phyloP scores from a whole-genome alignment of 305 asterid species.

The Fraxinus sp. region DNA sequence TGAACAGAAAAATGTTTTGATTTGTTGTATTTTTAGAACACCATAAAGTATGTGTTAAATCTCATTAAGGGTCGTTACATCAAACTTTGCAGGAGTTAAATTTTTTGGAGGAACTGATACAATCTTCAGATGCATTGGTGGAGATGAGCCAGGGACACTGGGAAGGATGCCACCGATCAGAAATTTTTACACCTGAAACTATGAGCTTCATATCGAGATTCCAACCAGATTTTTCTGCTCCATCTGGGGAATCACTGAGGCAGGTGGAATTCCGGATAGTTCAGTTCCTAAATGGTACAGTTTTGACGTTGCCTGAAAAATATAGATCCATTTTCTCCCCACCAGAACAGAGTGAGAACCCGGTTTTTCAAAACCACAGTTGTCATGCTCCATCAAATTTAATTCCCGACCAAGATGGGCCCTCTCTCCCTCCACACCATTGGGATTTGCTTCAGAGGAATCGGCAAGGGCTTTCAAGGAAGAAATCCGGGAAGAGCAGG shows the following conservation, averaged over 20 bases:
- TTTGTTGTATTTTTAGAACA: neutral
- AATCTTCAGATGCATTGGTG: constrained; percentile 66
- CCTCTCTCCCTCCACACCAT: constrained; percentile 44
- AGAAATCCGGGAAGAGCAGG: constrained; percentile 92
- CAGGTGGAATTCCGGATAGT: constrained; percentile 95
- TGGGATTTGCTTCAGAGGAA: constrained; percentile 65
- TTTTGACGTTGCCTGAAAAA: constrained; percentile 70
- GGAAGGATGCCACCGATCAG: constrained; percentile 92
- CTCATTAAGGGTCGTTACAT: constrained; percentile 9
- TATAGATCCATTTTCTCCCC: constrained; percentile 72
- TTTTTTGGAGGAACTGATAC: constrained; percentile 76
- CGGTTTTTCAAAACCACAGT: constrained; percentile 32
- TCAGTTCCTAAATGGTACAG: constrained; percentile 71
- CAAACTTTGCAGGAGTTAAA: constrained; percentile 67
- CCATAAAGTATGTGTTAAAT: neutral
- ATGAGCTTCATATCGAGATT: constrained; percentile 65
- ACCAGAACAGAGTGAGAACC: constrained; percentile 55
- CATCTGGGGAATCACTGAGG: constrained; percentile 94
- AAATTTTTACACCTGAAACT: constrained; percentile 70
- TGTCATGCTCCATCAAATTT: constrained; percentile 40
- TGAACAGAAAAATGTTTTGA: neutral
- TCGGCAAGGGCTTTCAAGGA: constrained; percentile 56
- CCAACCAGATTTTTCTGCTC: constrained; percentile 86
- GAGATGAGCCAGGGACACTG: constrained; percentile 97
- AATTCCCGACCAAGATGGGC: constrained; percentile 49